phyloP scores from a whole-genome alignment of 495 filamentous ascomycete genomes.

The Articulospora tetracladia region DNA sequence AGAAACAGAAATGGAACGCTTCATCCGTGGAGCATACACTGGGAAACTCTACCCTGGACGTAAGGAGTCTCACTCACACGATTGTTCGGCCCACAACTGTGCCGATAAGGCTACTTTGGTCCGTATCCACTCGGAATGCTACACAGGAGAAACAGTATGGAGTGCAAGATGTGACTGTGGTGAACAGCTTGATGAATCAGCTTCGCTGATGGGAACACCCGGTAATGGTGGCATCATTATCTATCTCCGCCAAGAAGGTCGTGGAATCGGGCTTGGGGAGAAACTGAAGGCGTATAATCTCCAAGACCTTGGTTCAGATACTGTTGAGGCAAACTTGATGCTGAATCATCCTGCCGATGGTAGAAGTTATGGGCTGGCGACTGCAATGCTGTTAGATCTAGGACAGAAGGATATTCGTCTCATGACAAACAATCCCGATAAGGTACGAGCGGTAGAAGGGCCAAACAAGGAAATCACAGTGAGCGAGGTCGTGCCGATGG shows the following conservation, averaged over 20 bases:
- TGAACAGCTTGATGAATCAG: slow-evolving; percentile 94
- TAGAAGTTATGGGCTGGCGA: slow-evolving; percentile 88
- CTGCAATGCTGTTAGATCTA: slow-evolving; percentile 87
- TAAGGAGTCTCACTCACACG: slow-evolving; percentile 26
- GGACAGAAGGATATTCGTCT: slow-evolving; percentile 73
- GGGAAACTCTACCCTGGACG: slow-evolving; percentile 84
- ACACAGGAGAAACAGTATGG: slow-evolving; percentile 98
- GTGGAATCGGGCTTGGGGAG: slow-evolving; percentile 89
- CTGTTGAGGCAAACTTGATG: slow-evolving; percentile 90
- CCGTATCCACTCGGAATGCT: slow-evolving; percentile 95
- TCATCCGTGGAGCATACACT: slow-evolving; percentile 89
- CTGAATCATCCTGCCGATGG: slow-evolving; percentile 93
- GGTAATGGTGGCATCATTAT: slow-evolving; percentile 76
- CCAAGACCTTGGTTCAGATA: slow-evolving; percentile 92
- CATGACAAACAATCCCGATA: slow-evolving; percentile 98
- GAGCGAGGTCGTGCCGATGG: slow-evolving; percentile 88
- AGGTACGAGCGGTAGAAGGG: slow-evolving; percentile 90
- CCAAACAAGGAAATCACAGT: slow-evolving; percentile 83
- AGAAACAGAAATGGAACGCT: slow-evolving; percentile 91
- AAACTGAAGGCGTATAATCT: slow-evolving; percentile 98
- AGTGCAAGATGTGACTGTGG: slow-evolving; percentile 95
- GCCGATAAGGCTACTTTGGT: slow-evolving; percentile 59
- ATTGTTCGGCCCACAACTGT: not conserved
- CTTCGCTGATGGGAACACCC: slow-evolving; percentile 76
- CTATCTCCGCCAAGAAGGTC: slow-evolving; percentile 92